Conservation (phyloP, 2,329 filamentous ascomycete species). For the Penicillium nordicum region DNA sequence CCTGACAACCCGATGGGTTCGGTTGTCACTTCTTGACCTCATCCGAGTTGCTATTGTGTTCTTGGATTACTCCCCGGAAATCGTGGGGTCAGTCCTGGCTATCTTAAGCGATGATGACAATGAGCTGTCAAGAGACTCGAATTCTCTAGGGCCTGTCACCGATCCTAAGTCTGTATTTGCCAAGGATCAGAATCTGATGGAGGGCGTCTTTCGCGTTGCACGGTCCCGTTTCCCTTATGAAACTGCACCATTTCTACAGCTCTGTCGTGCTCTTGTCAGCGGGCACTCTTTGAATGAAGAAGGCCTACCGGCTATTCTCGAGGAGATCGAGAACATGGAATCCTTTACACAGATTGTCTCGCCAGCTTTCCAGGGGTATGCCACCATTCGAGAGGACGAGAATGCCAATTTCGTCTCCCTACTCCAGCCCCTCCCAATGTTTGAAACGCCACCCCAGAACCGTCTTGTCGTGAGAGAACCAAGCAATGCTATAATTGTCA, state of each 20-base stretch:
- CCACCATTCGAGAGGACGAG: conserved; percentile 78
- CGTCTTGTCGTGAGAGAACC: conserved; percentile 21
- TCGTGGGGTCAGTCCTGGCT: conserved; percentile 63
- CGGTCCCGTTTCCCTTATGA: conserved; percentile 82
- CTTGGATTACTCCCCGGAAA: conserved; percentile 69
- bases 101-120: conserved; percentile 53
- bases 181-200: conserved; percentile 56
- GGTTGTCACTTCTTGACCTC: conserved; percentile 65
- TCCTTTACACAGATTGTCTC: conserved; percentile 78
- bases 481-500: conserved; percentile 36
- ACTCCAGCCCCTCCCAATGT: conserved; percentile 52
- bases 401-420: conserved; percentile 77
- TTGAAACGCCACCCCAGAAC: conserved; percentile 30
- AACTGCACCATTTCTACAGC: conserved; percentile 69
- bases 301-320: conserved; percentile 54
- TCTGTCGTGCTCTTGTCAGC: conserved; percentile 63
- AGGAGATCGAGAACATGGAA: conserved; percentile 65
- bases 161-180: conserved; percentile 53
- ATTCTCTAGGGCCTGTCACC: conserved; percentile 19
- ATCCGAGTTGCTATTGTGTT: conserved; percentile 64
- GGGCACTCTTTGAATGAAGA: conserved; percentile 45
- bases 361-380: conserved; percentile 67
- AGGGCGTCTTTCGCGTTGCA: conserved; percentile 62
- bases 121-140: conserved; percentile 18
- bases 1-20: conserved; percentile 60